Base-by-base conservation (phyloP, 2,329 filamentous ascomycete genomes). In the Diplodia seriata region DNA sequence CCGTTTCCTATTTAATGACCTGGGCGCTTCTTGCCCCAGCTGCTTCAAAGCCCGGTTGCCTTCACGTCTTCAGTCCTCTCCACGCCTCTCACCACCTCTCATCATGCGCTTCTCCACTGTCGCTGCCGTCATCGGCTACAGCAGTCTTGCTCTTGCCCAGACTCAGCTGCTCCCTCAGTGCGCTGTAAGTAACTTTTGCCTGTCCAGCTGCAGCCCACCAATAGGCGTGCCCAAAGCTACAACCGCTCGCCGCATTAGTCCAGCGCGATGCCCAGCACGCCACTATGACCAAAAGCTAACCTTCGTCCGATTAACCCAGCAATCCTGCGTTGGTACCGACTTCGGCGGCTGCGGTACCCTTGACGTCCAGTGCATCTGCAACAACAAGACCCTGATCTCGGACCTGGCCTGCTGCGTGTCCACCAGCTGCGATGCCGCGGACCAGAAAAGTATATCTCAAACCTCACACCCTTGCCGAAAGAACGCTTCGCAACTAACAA, bases 321-420 rank as follows among this genome's bases (percentile, higher is more conserved):
- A 71, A 73, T 69, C 70, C 51, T 83, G 81, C 69, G 76, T 81
- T 20, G 75, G 76, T 47, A 73, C 68, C 70, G 72, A 72, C 66
- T 78, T 79, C 40, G 79, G 77, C 51, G 75, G 74, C 64, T 83
- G 81, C 72, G 68, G 70, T 49, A 69, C 72, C 6, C 70, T 81
- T 68, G 78, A 82, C 61, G 75, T 81, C 63, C 72, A 74, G 43
- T 83, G 81, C 72, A 81, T 83, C 69, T 83, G 81, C 73, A 71
- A 70, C 31, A 81, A 80, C 73, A 68, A 66, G 2, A 69, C 70
- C 3, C 73, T 79, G 40, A 77, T 83, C 65, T 59, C 68, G 49
- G 73, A 71, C 14, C 72, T 83, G 33, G 77, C 79, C 2, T 82
- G 81, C 76, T 83, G 81, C 70, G 79, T 82, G 47, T 74, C 75